Evolutionary conservation across 306 rosid genomes (phyloP).

Genomic region (Purshia tridentata): DNA sequence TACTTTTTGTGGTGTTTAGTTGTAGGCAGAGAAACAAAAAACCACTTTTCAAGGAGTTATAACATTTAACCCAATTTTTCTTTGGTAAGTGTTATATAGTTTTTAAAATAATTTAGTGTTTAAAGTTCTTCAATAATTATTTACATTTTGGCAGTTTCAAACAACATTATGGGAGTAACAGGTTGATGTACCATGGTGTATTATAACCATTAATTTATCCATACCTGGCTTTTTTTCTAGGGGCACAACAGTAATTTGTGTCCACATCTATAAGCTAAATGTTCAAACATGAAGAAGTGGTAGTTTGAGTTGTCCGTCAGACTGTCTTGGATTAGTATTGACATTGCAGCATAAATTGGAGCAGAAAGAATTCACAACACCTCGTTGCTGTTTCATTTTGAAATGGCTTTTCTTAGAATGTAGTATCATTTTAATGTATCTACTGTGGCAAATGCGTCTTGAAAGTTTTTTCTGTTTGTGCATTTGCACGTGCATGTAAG

Average conservation of each 20-base stretch:
- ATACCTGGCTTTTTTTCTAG: too few relatives aligned
- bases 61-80: too few relatives aligned
- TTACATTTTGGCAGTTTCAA: too few relatives aligned
- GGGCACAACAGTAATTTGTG: neutral
- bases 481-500: neutral
- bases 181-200: too few relatives aligned
- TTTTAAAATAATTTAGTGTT: too few relatives aligned
- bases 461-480: neutral
- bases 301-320: neutral
- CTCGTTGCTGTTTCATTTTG: neutral
- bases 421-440: neutral
- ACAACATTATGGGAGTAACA: too few relatives aligned
- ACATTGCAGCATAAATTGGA: neutral
- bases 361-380: neutral
- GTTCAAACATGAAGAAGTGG: neutral
- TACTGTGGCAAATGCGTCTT: constrained; percentile 4
- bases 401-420: neutral
- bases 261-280: neutral
- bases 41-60: too few relatives aligned
- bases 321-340: neutral
- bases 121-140: too few relatives aligned
- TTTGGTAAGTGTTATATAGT: too few relatives aligned
- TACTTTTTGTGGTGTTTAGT: too few relatives aligned
- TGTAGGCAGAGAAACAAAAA: too few relatives aligned
- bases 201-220: too few relatives aligned